Conservation (phyloP, 2,329 filamentous ascomycete genomes). For the Bipolaris sorokiniana region DNA sequence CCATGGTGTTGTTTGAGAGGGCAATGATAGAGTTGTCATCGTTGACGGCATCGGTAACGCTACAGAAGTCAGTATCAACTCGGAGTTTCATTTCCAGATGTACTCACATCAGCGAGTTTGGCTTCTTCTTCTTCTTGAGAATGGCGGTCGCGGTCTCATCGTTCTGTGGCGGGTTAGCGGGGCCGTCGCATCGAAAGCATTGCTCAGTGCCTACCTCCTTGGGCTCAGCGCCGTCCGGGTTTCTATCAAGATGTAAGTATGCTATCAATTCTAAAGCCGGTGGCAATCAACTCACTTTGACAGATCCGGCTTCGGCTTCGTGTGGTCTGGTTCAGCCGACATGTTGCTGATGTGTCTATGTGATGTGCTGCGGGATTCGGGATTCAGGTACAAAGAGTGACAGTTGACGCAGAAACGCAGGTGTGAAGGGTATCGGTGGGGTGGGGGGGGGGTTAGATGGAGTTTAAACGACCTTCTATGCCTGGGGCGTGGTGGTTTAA, state of each 20-base stretch:
- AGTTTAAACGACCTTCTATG: constrained; percentile 26
- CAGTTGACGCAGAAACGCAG: constrained; percentile 24
- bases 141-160: constrained; percentile 95
- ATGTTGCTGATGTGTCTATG: constrained; percentile 44
- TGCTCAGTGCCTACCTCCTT: constrained; percentile 67
- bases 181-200: constrained; percentile 16
- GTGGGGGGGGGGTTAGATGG: constrained; percentile 33
- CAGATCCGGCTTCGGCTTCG: constrained; percentile 58
- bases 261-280: constrained; percentile 12
- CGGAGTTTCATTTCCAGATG: background rate
- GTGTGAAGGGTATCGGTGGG: constrained; percentile 25
- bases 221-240: constrained; percentile 85
- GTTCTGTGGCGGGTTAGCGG: constrained; percentile 62
- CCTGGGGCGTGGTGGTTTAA: constrained; percentile 44
- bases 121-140: constrained; percentile 99
- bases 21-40: constrained; percentile 99
- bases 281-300: constrained; percentile 50
- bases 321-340: constrained; percentile 59
- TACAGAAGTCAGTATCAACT: constrained; percentile 53
- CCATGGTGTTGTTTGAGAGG: constrained; percentile 98
- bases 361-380: constrained; percentile 25
- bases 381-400: constrained; percentile 14
- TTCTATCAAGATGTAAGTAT: constrained; percentile 65
- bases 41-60: constrained; percentile 96
- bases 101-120: constrained; percentile 93